phyloP scores from a whole-genome alignment of 306 rosid genomes.

The Medicago ruthenica region DNA sequence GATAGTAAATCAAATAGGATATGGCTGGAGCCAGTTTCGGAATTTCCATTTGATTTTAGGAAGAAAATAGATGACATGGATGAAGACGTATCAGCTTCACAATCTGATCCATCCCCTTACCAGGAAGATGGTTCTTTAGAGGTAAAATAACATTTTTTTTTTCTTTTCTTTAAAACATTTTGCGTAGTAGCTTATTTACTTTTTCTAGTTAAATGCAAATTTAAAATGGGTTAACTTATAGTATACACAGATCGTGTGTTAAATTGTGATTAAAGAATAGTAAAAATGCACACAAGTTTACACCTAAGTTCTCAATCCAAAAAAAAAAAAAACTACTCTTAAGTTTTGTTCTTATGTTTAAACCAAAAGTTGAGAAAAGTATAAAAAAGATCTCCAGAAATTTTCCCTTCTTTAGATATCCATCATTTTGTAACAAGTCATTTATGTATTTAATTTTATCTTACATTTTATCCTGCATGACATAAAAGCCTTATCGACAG shows the following conservation, averaged over 20 bases:
- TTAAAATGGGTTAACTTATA: background rate
- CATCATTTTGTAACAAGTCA: background rate
- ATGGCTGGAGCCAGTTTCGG: constrained; percentile 63
- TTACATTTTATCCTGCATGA: background rate
- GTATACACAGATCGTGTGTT: background rate
- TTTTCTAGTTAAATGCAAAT: background rate
- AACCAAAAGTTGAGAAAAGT: background rate
- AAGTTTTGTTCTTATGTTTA: background rate
- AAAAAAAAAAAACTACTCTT: background rate
- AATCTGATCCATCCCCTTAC: constrained; percentile 61
- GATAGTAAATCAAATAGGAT: constrained; percentile 62
- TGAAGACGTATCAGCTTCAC: constrained; percentile 53
- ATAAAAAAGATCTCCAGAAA: background rate
- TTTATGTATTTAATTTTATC: constrained; percentile 13
- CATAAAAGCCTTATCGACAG: constrained; percentile 12
- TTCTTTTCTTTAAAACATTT: background rate
- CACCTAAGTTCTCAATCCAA: background rate
- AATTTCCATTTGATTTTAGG: constrained; percentile 71
- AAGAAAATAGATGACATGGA: constrained; percentile 47
- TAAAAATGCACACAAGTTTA: background rate
- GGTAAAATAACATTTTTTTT: constrained; percentile 57
- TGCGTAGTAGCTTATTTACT: background rate
- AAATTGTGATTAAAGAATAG: background rate
- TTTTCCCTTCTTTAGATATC: background rate
- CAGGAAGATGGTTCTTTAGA: constrained; percentile 88